phyloP scores from a whole-genome alignment of 2,329 filamentous ascomycete species.

The Corinectria fuckeliana region DNA sequence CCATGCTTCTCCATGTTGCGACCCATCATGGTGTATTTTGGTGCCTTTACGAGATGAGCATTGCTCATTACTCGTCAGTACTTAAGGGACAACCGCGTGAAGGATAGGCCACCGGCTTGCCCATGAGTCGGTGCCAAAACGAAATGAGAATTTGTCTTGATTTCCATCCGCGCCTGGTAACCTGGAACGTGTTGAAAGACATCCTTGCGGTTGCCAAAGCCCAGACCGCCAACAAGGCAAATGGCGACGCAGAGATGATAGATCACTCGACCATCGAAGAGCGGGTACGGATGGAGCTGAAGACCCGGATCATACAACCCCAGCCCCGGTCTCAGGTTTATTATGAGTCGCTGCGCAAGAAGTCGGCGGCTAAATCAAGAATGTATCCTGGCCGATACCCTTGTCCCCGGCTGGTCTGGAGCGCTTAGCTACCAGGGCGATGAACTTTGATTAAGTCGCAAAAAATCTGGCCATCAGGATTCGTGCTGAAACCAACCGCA shows the following conservation, averaged over 20 bases:
- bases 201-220: neutral
- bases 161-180: neutral
- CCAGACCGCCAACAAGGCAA: neutral
- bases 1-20: neutral
- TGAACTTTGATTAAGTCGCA: neutral
- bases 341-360: slow-evolving; percentile 6
- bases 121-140: neutral
- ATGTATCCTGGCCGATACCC: slow-evolving; percentile 2
- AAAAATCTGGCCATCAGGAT: neutral
- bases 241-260: slow-evolving; percentile 5
- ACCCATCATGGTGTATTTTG: neutral
- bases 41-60: neutral
- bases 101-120: neutral
- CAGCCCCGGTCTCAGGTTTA: slow-evolving; percentile 6
- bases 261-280: slow-evolving; percentile 12
- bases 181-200: neutral
- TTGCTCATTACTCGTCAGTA: neutral
- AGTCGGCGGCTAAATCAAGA: slow-evolving; percentile 6
- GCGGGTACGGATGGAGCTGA: slow-evolving; percentile 15
- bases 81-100: neutral
- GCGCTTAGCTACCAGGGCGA: slow-evolving; percentile 11
- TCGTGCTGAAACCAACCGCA: neutral
- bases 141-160: neutral
- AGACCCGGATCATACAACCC: slow-evolving; percentile 5
- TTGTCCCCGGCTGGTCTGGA: neutral